Conservation (phyloP, 495 filamentous ascomycete species). For the Xylaria curta region DNA sequence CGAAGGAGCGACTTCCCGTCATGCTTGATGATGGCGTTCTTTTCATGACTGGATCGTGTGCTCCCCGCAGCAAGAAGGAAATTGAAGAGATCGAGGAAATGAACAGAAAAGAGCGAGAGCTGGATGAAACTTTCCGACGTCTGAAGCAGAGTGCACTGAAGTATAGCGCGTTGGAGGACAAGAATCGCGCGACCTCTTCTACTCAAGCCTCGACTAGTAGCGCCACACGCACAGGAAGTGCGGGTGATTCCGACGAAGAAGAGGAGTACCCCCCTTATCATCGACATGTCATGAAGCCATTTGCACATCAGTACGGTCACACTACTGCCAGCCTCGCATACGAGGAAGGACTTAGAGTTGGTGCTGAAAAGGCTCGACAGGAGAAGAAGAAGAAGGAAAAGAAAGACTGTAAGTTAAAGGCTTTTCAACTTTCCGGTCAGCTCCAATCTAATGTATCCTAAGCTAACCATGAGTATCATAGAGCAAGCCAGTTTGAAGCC, state of each 20-base stretch:
- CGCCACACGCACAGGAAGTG: not conserved
- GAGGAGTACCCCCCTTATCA: not conserved
- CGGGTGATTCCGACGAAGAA: not conserved
- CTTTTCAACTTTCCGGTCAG: not conserved
- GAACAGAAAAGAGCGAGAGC: not conserved
- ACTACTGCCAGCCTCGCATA: slow-evolving; percentile 7
- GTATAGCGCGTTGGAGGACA: not conserved
- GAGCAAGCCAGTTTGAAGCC: not conserved
- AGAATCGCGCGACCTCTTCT: not conserved
- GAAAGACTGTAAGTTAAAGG: not conserved
- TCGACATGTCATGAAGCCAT: slow-evolving; percentile 8
- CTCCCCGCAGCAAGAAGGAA: not conserved
- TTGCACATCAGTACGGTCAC: slow-evolving; percentile 8
- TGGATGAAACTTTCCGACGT: not conserved
- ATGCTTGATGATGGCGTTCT: not conserved
- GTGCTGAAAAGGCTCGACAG: not conserved
- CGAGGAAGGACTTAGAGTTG: not conserved
- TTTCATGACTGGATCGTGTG: not conserved
- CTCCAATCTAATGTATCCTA: not conserved
- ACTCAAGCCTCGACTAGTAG: not conserved
- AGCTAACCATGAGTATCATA: not conserved
- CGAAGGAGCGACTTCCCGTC: not conserved
- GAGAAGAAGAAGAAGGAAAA: not conserved
- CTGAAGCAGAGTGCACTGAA: not conserved
- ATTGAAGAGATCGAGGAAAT: not conserved